Percentiles rank a stretch among this genome's conserved stretches.
phyloP scores from a whole-genome alignment of 768 basidiomycete genomes.

The Porphyrellus cyaneotinctus region DNA sequence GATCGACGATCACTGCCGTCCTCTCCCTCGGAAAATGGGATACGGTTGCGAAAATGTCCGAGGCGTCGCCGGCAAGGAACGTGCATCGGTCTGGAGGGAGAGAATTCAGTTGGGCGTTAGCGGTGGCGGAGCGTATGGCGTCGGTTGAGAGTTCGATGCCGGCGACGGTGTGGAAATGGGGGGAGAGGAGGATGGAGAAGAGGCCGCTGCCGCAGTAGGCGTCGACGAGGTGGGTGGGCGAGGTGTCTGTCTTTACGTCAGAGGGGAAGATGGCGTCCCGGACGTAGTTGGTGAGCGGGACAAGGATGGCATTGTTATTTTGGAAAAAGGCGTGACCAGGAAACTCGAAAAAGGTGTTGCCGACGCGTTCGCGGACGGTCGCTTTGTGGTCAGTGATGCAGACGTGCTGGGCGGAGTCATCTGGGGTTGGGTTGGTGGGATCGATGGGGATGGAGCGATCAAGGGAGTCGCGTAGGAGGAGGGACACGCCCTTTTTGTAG shows the following conservation, averaged over 20 bases:
- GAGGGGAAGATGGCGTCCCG: slow-evolving; percentile 61
- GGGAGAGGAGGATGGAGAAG: slow-evolving; percentile 80
- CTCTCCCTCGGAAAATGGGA: slow-evolving; percentile 56
- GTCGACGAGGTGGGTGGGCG: slow-evolving; percentile 86
- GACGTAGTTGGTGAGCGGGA: slow-evolving; percentile 82
- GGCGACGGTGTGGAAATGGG: slow-evolving; percentile 67
- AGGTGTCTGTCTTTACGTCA: background rate
- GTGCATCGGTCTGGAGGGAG: slow-evolving; percentile 52
- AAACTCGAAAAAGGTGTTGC: slow-evolving; percentile 78
- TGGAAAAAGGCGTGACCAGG: slow-evolving; percentile 92
- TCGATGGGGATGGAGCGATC: slow-evolving; percentile 28
- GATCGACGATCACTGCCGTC: slow-evolving; percentile 80
- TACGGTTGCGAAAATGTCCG: slow-evolving; percentile 75
- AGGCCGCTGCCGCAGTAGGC: slow-evolving; percentile 90
- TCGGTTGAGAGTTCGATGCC: slow-evolving; percentile 84
- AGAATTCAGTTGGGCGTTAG: slow-evolving; percentile 62
- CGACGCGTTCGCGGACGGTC: slow-evolving; percentile 81
- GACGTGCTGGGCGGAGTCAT: slow-evolving; percentile 55
- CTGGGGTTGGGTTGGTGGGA: slow-evolving; percentile 28
- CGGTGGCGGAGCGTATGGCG: slow-evolving; percentile 63
- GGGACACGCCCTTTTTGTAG: slow-evolving; percentile 85
- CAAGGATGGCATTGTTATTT: slow-evolving; percentile 92
- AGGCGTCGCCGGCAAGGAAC: slow-evolving; percentile 81
- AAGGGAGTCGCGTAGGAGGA: slow-evolving; percentile 86
- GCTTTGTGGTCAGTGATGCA: slow-evolving; percentile 83